Percentiles rank a stretch among this genome's conserved stretches.
phyloP scores from a whole-genome alignment of 768 basidiomycete genomes.

The Trametes cingulata region DNA sequence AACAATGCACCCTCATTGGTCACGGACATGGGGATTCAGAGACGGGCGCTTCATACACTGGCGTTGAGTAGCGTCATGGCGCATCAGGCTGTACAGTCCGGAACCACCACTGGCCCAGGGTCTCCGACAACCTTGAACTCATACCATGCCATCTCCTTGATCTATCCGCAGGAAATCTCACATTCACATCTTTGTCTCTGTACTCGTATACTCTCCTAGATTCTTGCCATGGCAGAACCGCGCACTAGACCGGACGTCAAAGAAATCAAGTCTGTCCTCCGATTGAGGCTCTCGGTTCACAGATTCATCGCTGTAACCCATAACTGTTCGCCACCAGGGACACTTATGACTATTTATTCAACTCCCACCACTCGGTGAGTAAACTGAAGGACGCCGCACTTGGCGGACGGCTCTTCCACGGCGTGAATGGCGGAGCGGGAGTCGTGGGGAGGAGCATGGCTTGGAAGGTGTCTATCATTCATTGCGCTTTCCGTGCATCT shows the following conservation, averaged over 20 bases:
- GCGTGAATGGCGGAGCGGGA: constrained; percentile 42
- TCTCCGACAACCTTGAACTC: neutral
- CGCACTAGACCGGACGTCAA: constrained; percentile 30
- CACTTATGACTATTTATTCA: constrained; percentile 50
- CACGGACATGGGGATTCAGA: too few relatives aligned
- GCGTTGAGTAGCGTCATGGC: too few relatives aligned
- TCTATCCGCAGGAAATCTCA: neutral
- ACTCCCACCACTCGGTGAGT: constrained; percentile 52
- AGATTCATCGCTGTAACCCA: constrained; percentile 29
- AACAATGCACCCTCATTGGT: too few relatives aligned
- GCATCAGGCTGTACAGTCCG: too few relatives aligned
- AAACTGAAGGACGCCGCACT: constrained; percentile 70
- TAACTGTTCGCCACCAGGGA: constrained; percentile 34
- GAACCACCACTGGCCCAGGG: neutral
- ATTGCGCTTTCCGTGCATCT: constrained; percentile 5
- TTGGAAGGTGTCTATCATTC: constrained; percentile 67
- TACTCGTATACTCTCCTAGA: neutral
- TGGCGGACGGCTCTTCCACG: constrained; percentile 56
- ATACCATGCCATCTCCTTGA: neutral
- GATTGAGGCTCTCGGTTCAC: constrained; percentile 29
- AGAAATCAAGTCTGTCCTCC: constrained; percentile 37
- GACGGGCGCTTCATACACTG: too few relatives aligned
- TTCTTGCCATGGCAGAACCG: constrained; percentile 22
- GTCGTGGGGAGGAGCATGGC: constrained; percentile 77
- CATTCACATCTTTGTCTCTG: neutral